These are phyloP conservation scores for Encephalitozoon cuniculi DNA, from an alignment of 371 early-diverging fungal species.

Conservation along the genomic window DNA sequence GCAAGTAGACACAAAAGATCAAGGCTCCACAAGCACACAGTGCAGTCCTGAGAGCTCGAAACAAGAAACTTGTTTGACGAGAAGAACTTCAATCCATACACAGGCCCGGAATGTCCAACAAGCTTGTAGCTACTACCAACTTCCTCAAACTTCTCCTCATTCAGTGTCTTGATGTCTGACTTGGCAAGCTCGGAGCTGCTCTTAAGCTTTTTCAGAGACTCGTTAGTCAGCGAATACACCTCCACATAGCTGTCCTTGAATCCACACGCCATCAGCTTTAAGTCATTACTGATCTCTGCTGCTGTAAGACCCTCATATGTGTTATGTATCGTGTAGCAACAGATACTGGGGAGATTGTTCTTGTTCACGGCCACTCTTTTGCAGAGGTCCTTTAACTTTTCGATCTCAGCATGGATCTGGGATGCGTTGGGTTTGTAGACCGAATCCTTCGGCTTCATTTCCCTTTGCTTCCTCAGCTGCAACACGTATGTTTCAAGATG, in stretches of 20 bases:
- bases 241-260: constrained; percentile 59
- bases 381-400: constrained; percentile 70
- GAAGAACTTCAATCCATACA: constrained; percentile 80
- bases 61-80: constrained; percentile 75
- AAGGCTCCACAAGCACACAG: constrained; percentile 86
- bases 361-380: constrained; percentile 69
- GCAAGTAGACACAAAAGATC: constrained; percentile 77
- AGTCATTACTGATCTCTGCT: constrained; percentile 56
- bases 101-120: constrained; percentile 88
- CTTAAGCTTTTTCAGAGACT: constrained; percentile 55
- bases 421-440: constrained; percentile 45
- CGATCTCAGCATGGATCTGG: constrained; percentile 59
- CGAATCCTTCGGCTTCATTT: constrained; percentile 42
- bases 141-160: constrained; percentile 58
- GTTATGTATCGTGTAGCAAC: constrained; percentile 92
- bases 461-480: constrained; percentile 61
- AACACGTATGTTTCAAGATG: constrained; percentile 70
- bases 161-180: constrained; percentile 44
- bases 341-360: constrained; percentile 76
- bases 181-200: constrained; percentile 50
- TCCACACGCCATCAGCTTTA: constrained; percentile 59
- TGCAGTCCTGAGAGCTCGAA: constrained; percentile 85
- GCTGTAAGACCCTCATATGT: constrained; percentile 65
- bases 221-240: constrained; percentile 59
- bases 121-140: constrained; percentile 62